Conservation (phyloP, 139 green algal genomes). For the Nannochloris sp. region DNA sequence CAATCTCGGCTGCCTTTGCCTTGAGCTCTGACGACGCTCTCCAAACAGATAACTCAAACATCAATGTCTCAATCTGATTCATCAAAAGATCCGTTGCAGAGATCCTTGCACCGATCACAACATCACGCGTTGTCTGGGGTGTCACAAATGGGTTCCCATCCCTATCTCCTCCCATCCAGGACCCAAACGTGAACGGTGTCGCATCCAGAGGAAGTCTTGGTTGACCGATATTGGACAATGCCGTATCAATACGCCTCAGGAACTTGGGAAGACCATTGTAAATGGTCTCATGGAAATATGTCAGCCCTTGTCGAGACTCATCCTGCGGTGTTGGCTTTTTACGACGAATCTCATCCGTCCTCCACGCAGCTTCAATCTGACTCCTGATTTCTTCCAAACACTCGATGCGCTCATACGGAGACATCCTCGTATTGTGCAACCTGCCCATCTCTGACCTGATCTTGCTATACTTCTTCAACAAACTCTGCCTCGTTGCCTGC, state of each 20-base stretch:
- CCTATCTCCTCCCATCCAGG: conserved; percentile 92
- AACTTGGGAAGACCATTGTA: conserved; percentile 60
- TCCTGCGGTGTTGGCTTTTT: conserved; percentile 84
- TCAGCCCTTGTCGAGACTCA: conserved; percentile 87
- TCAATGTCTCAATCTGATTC: conserved; percentile 62
- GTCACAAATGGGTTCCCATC: conserved; percentile 96
- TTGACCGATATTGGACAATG: conserved; percentile 76
- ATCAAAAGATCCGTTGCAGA: conserved; percentile 50
- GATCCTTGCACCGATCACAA: conserved; percentile 74
- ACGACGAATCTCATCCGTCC: conserved; percentile 93
- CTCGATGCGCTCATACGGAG: conserved; percentile 68
- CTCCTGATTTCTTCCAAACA: conserved; percentile 60
- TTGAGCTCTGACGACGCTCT: conserved; percentile 59
- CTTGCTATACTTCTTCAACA: conserved; percentile 76
- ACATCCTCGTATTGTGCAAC: conserved; percentile 76
- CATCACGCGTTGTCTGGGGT: conserved; percentile 74
- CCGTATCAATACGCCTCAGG: conserved; percentile 75
- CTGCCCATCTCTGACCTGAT: conserved; percentile 58
- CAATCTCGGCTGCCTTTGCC: conserved; percentile 18
- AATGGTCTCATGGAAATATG: conserved; percentile 89
- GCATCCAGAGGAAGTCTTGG: conserved; percentile 67
- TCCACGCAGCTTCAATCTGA: conserved; percentile 75
- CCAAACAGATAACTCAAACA: conserved; percentile 94
- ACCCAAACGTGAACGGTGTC: conserved; percentile 62
- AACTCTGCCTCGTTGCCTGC: conserved; percentile 58